These are phyloP conservation scores for Backusella westeae DNA, from an alignment of 192 early-diverging fungal species.

Conservation along the genomic window DNA sequence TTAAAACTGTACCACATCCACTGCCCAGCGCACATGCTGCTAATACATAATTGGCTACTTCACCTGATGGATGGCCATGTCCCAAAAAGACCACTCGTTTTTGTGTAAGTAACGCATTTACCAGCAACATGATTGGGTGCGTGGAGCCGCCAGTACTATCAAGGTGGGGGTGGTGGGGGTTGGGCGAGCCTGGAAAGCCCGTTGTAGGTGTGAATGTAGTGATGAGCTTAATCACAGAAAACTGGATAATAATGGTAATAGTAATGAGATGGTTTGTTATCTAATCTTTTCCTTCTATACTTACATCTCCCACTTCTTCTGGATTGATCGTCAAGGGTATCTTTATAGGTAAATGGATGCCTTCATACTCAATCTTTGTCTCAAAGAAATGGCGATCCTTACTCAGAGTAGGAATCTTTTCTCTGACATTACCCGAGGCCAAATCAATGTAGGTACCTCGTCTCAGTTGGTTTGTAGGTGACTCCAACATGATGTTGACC, in stretches of 20 bases:
- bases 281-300: conserved; percentile 16
- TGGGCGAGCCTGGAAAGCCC: conserved; percentile 32
- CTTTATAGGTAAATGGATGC: conserved; percentile 81
- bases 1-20: conserved; percentile 82
- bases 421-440: conserved; percentile 41
- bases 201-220: conserved; percentile 69
- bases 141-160: conserved; percentile 79
- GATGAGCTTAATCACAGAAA: conserved; percentile 79
- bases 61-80: conserved; percentile 84
- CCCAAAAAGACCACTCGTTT: conserved; percentile 93
- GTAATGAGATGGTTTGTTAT: too few species aligned
- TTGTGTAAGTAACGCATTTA: conserved; percentile 88
- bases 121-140: conserved; percentile 82
- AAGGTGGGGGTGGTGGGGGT: conserved; percentile 81
- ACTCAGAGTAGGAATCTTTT: conserved; percentile 47
- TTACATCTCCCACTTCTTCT: conserved; percentile 90
- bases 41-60: conserved; percentile 90
- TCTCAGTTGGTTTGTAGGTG: conserved; percentile 15
- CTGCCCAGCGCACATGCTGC: conserved; percentile 86
- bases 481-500: conserved; percentile 12
- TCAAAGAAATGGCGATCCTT: conserved; percentile 88
- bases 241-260: conserved; percentile 40
- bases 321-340: conserved; percentile 83
- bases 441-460: conserved; percentile 52
- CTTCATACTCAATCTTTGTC: conserved; percentile 78